These are phyloP conservation scores for Saccharomyces pastorianus DNA, from an alignment of 1,139 yeast species.

Conservation along the genomic window DNA sequence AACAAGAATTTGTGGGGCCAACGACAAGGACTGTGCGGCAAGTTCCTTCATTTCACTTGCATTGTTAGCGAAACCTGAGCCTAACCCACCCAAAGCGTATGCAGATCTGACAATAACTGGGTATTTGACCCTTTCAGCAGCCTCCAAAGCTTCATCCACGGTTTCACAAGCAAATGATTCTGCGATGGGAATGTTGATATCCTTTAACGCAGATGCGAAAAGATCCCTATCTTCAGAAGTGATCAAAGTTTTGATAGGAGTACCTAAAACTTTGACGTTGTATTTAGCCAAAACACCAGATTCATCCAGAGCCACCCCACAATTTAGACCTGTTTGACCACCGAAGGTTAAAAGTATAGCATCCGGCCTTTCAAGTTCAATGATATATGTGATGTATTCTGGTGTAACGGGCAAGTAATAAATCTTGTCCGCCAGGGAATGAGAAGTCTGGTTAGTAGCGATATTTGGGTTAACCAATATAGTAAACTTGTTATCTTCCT, in stretches of 20 bases:
- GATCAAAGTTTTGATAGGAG: slow-evolving; percentile 90
- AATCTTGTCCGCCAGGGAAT: slow-evolving; percentile 88
- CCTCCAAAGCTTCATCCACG: slow-evolving; percentile 83
- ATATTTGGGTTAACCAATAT: slow-evolving; percentile 92
- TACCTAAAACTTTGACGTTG: slow-evolving; percentile 90
- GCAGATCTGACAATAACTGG: slow-evolving; percentile 98
- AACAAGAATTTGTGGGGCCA: slow-evolving; percentile 90
- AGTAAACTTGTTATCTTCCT: slow-evolving; percentile 78
- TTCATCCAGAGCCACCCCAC: slow-evolving; percentile 88
- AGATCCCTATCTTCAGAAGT: slow-evolving; percentile 97
- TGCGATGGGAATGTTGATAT: slow-evolving; percentile 90
- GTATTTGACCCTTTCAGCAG: slow-evolving; percentile 82
- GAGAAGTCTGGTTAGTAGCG: slow-evolving; percentile 96
- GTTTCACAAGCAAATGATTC: slow-evolving; percentile 92
- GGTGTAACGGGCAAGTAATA: slow-evolving; percentile 95
- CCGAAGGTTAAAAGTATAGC: slow-evolving; percentile 94
- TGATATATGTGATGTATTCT: slow-evolving; percentile 87
- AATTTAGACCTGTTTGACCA: slow-evolving; percentile 95
- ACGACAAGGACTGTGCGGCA: slow-evolving; percentile 79
- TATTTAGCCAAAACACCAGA: slow-evolving; percentile 89
- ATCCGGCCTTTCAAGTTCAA: slow-evolving; percentile 93
- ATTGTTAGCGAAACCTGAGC: slow-evolving; percentile 92
- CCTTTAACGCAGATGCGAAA: slow-evolving; percentile 88
- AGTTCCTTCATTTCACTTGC: slow-evolving; percentile 74
- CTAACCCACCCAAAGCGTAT: slow-evolving; percentile 93